These are phyloP conservation scores for Ilex aquifolium DNA, from an alignment of 257 asterid genomes.

Conservation along the genomic window DNA sequence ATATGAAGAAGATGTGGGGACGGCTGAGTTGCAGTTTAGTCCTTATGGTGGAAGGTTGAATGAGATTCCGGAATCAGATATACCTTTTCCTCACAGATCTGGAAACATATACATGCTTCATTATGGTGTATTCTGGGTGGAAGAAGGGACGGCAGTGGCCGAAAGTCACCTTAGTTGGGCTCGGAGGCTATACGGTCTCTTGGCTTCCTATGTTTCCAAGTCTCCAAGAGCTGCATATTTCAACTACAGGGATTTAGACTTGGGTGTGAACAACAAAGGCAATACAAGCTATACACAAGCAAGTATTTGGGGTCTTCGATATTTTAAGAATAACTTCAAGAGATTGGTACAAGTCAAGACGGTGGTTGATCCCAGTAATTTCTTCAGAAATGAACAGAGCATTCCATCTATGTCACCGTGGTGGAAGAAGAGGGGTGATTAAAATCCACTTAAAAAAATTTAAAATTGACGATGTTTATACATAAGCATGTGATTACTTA, in stretches of 20 bases:
- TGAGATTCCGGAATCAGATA: slow-evolving; percentile 12
- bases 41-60: slow-evolving; percentile 29
- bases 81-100: slow-evolving; percentile 29
- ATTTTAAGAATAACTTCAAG: slow-evolving; percentile 18
- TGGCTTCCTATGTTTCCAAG: slow-evolving; percentile 24
- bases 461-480: too few species aligned
- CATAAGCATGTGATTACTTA: too few species aligned
- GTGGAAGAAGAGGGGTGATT: not conserved
- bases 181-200: slow-evolving; percentile 2
- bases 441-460: too few species aligned
- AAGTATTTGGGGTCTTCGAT: slow-evolving; percentile 15
- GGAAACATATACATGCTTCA: slow-evolving; percentile 26
- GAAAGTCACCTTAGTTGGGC: slow-evolving; percentile 10
- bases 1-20: slow-evolving; percentile 5
- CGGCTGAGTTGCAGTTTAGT: slow-evolving; percentile 8
- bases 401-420: slow-evolving; percentile 13
- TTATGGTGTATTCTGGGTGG: slow-evolving; percentile 17
- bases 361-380: slow-evolving; percentile 18
- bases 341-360: slow-evolving; percentile 21
- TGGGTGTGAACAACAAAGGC: slow-evolving; percentile 14
- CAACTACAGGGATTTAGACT: slow-evolving; percentile 24
- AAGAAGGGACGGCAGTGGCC: slow-evolving; percentile 2
- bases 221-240: slow-evolving; percentile 19
- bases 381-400: slow-evolving; percentile 23
- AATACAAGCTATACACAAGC: slow-evolving; percentile 11